Evolutionary conservation across 345 rosid species (phyloP), one percentile per base, ranked within the genome.

Genomic region (Acer campestre): DNA sequence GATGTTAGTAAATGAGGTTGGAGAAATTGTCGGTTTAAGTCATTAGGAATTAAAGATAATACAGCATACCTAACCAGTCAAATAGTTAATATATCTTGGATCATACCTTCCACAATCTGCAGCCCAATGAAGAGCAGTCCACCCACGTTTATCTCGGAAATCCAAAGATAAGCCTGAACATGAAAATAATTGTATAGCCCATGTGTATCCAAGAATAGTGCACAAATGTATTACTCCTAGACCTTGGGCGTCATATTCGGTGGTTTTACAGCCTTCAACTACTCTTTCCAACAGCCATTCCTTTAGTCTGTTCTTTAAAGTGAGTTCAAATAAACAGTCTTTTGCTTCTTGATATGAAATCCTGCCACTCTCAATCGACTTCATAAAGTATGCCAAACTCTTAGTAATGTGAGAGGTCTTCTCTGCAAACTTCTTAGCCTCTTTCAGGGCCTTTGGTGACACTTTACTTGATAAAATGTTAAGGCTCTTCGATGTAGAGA

Each of bases 41-140:
- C n/a, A 10, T 38, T 12, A 56, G 35, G 17, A 42, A 27, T 66
- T 22, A 49, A 61, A 44, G 27, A 25, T 10, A 55, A 62, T 22
- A 63, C 10, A 62, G 48, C 67, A 64, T 75, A 62, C 20, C 46
- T 61, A 61, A 61, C 1, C 9, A 75, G 62, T 42, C 40, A 71
- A 10, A 27, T 4, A 70, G 65, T 75, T 35, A 53, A 75, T 6
- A 77, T 44, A 72, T 42, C 22, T 13, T 10, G 68, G 31, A 58
- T 16, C 69, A 38, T 83, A 92, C 99, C 93, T 91, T 76, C 99
- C 98, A 70, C 74, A 79, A 83, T 82, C 85, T 73, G 99, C 98
- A 75, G 99, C 99, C 99, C 99, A 96, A 73, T 96, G 99, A 83
- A 96, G 97, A 79, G 99, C 97, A 51, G 99, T 96, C 98, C 98